Evolutionary conservation across 768 basidiomycete species (phyloP), one percentile per base, ranked within the genome.

Genomic region (Podaxis carcinomalis): DNA sequence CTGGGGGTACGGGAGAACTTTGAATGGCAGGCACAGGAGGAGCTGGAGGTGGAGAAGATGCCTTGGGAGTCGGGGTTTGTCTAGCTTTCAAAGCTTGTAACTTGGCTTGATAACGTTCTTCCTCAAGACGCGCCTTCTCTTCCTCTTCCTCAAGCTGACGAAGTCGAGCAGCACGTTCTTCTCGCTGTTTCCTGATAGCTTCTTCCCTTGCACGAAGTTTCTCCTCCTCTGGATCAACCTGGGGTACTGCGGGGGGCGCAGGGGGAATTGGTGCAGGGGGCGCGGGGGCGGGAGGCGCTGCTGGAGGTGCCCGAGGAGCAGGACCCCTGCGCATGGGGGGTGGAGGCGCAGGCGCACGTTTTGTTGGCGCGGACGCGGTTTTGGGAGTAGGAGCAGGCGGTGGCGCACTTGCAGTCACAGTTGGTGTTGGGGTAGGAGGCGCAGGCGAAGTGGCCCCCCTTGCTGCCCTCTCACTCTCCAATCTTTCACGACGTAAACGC

Each of bases 151-250:
- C 90, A 19, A 93, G 78, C 65, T 84, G 81, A 53, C 89, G 84
- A 19, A 95, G 73, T 52, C 88, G 78, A 50, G 81, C 89, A 16
- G 79, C 80, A 1, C 91, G 83, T n/a, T 82, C 92, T 65, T 89
- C 89, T 2, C 84, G 83, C 63, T 86, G 86, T 70, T 88, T 89
- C 53, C 79, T 79, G n/a, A 94, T 68, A 2, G 81, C 83, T 62
- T 83, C 89, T 70, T 94, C 90, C 11, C 89, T 83, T 11, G 79
- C 83, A 57, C 80, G 81, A 9, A 97, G 69, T 14, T 75, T 79
- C 47, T 81, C 84, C 63, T 97, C 95, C 70, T 94, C 93, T 0
- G 85, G 85, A 65, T 96, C 93, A 47, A 87, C 79, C 60, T 80
- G 75, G 2, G 81, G 82, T 21, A 61, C 76, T 21, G 64, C 62